Base-by-base conservation (phyloP, 371 early-diverging fungal genomes). In the Mortierella sp. region DNA sequence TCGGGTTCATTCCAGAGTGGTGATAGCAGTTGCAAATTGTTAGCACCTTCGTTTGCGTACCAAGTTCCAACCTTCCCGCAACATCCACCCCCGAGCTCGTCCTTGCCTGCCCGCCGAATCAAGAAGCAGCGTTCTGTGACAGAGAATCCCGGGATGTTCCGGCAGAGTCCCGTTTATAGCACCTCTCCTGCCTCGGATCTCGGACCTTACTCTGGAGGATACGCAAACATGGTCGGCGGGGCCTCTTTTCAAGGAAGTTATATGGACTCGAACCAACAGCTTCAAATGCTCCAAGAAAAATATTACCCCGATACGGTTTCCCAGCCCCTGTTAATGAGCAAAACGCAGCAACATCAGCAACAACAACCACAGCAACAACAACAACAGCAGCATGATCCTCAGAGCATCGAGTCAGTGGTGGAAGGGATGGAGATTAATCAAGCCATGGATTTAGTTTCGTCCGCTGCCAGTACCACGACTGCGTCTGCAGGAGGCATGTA, bases 281-380 rank as follows among this genome's bases (percentile, higher is more conserved):
- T 73, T 0, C 67, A 73, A 37, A 53, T 73, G 47, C 63, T 63
- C 24, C 64, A 73, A 26, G 60, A 67, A 26, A 67, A 67, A 49
- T 73, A 73, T 21, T 62, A 50, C 24, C 39, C 55, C 24, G 50
- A 61, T 2, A 32, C 65, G 2, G 30, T 64, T 3, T 37, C 60
- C 15, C 60, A 72, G 24, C 41, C 64, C n/a, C 26, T 70, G n/a
- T 26, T 63, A 9, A 24, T 63, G 39, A 30, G 4, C 43, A 32
- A 68, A 50, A n/a, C 31, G 24, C 44, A 44, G 44, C 21, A 23
- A 11, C 39, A 49, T 17, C 56, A 60, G 27, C 66, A 65, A 21
- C 54, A 41, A 24, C 49, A 53, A 14, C 39, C 37, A n/a, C 53
- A 56, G 30, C 24, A 51, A 19, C 48, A 28, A 1, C 44, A 61